Evolutionary conservation across 2,329 filamentous ascomycete genomes (phyloP).

Genomic region (Aphanoascus verrucosus): DNA sequence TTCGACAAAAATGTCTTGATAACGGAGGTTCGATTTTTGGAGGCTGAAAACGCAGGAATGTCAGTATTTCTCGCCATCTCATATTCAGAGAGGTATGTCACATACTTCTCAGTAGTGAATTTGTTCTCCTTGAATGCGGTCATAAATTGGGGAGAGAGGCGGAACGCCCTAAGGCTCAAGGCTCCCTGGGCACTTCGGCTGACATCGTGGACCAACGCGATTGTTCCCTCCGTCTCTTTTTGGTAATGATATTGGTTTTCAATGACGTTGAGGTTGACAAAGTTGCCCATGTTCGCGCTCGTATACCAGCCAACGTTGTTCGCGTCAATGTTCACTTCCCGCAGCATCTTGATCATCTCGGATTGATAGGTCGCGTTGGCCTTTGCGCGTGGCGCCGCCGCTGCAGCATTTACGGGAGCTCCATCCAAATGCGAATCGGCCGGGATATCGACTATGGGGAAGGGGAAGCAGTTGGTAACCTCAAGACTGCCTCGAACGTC

Average conservation of each 20-base stretch:
- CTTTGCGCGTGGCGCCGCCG: slow-evolving; percentile 84
- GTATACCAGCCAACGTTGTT: slow-evolving; percentile 99
- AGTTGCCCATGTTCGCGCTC: slow-evolving; percentile 97
- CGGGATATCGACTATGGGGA: slow-evolving; percentile 68
- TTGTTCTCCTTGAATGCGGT: slow-evolving; percentile 90
- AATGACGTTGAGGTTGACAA: slow-evolving; percentile 86
- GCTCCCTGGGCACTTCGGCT: slow-evolving; percentile 89
- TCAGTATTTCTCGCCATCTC: not conserved
- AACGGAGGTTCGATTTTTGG: slow-evolving; percentile 85
- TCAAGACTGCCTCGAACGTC: slow-evolving; percentile 71
- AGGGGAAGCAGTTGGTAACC: slow-evolving; percentile 90
- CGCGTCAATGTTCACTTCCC: slow-evolving; percentile 96
- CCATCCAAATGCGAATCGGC: slow-evolving; percentile 61
- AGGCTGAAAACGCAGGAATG: slow-evolving; percentile 49
- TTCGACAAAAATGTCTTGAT: slow-evolving; percentile 88
- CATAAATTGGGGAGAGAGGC: slow-evolving; percentile 79
- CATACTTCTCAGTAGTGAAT: slow-evolving; percentile 90
- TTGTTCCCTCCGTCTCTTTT: slow-evolving; percentile 79
- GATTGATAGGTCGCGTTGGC: slow-evolving; percentile 78
- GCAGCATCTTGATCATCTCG: slow-evolving; percentile 93
- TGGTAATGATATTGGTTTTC: slow-evolving; percentile 98
- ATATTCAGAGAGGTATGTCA: not conserved
- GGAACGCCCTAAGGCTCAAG: slow-evolving; percentile 81
- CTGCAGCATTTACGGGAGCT: slow-evolving; percentile 60
- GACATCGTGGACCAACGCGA: slow-evolving; percentile 88